Base-by-base conservation (phyloP, 2,329 filamentous ascomycete genomes). In the Daldinia eschscholtzii region DNA sequence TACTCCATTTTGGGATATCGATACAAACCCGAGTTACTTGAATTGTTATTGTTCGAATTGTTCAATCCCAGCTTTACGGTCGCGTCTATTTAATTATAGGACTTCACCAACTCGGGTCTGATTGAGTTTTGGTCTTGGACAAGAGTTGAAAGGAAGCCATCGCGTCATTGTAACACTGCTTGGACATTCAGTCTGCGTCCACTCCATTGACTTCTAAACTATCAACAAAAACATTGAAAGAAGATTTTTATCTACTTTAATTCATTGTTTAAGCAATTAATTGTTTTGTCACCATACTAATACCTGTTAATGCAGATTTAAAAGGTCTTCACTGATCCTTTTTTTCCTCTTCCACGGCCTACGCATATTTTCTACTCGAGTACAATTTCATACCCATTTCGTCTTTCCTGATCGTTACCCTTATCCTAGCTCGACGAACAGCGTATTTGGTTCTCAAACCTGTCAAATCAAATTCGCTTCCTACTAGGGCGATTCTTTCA, bases 301-400 rank as follows among this genome's bases (percentile, higher is more conserved):
- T 55, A n/a, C 55, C 1, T 3, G 15, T 6, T 10, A 15, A 2
- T 60, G 5, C 23, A 66, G 62, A 55, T 57, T 56, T 67, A 61
- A 70, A 59, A 66, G 64, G 67, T 68, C 64, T 72, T 67, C 39
- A 63, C 53, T 65, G 64, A 42, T 61, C 62, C 67, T 70, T 68
- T 64, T 58, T 57, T 63, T 33, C 50, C 62, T 50, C 61, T 59
- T 63, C 39, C 50, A 60, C 70, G 46, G 41, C 59, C 18, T 59
- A 56, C 64, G 56, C 61, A 44, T 65, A 64, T 61, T 55, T 39
- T 59, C 41, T 60, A 56, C 69, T 50, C 64, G 64, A 48, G 42
- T 50, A 64, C 63, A 12, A 48, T n/a, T 55, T 39, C 15, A 44
- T 30, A 23, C 55, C 48, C 13, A 23, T 61, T 18, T 44, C 41